Base-by-base conservation (phyloP, 345 rosid genomes). In the Sisymbrium altissimum region DNA sequence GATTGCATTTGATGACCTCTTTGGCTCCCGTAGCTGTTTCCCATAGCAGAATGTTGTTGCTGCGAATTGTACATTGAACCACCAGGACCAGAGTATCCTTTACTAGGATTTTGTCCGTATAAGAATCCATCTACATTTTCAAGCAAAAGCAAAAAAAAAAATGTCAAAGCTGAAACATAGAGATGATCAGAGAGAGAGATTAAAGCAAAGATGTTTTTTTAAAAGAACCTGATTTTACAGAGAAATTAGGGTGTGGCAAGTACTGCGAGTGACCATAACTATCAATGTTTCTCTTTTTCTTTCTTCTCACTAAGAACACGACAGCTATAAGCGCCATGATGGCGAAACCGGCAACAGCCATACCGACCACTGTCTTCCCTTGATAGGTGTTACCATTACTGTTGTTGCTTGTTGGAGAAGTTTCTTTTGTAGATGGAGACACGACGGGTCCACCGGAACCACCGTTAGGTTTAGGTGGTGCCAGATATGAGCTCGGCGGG, bases 161-260 rank as follows among this genome's bases (percentile, higher is more conserved):
- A 46, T 55, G 68, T 38, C 45, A 38, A 11, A 32, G 4, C 6
- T 14, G 19, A 27, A 41, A 50, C 14, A 43, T 0, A 59, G 19
- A 64, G 15, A 54, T 11, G 15, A 38, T n/a, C 7, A 3, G 6
- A 30, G 33, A 14, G 7, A 4, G 13, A 27, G 13, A 46, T 3
- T 9, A 5, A 25, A 49, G 61, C 7, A 39, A 21, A 25, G 49
- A 45, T 54, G n/a, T n/a, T 44, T 69, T 35, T 67, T 27, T 27
- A 3, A 2, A 27, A 35, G 40, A 80, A 92, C 99, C 97, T 74
- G 91, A 45, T 52, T 84, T 79, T 2, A 74, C 74, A 7, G 86
- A 19, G 57, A 83, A 84, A 74, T 69, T 80, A 4, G 74, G 45
- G 7, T 88, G 90, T 8, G 90, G 87, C 78, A 78, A 80, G 79